Evolutionary conservation across 225 moss, liverwort and hornwort genomes (phyloP), one percentile per base, ranked within the genome.

Genomic region (Sphagnum tenellum): DNA sequence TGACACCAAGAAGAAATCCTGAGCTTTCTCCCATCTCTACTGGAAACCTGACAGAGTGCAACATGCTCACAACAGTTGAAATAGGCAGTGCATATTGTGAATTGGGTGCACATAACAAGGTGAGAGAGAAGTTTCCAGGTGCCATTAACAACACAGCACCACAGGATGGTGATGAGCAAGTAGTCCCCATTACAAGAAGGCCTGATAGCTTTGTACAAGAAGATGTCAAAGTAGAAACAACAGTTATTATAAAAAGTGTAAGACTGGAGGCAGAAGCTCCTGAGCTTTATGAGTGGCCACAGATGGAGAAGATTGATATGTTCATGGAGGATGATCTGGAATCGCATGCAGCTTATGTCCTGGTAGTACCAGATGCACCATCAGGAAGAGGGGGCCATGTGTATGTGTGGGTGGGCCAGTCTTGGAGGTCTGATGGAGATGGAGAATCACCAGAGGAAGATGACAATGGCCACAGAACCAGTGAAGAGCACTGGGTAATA

Each of bases 301-400:
- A 69, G 60, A 67, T 79, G 77, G 77, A 70, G 71, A 77, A 72
- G 64, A 75, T 79, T 59, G 70, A 76, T 7, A 83, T 83, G 83
- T 83, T 83, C 72, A 79, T 79, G 74, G 71, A 47, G 10, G 83
- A 83, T 60, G 83, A 83, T 67, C 72, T 83, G 54, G 59, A 77
- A 66, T 72, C 74, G 2, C 12, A 69, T 8, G 54, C 73, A 29
- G 66, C 69, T 47, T 79, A 72, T 70, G 74, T 83, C 3, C 76
- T 83, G 55, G 50, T 76, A 65, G 76, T 79, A 29, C 66, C 54
- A 7, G 44, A 72, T 59, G 7, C 53, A 0, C 56, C 61, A 12
- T n/a, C 48, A 55, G 59, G 55, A 1, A 44, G 56, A n/a, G 14
- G 4, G 44, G 58, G 66, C 55, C 75, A 63, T 49, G 62, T 83